phyloP scores from a whole-genome alignment of 345 rosid species.

The Citrus unshiu region DNA sequence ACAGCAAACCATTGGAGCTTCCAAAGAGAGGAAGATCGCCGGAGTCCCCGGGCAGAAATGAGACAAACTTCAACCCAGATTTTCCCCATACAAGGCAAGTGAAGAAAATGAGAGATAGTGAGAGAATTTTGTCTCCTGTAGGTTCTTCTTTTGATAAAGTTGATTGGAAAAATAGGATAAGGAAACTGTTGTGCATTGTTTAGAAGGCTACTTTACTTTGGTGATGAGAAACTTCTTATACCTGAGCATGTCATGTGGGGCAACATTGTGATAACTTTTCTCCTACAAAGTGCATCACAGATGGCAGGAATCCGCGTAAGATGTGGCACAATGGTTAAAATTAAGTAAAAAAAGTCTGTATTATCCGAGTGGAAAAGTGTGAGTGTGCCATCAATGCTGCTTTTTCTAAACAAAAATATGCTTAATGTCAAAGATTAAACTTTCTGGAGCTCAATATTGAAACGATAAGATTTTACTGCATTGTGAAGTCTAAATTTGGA shows the following conservation, averaged over 20 bases:
- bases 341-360: not conserved
- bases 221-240: not conserved
- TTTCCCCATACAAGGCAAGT: constrained; percentile 51
- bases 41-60: constrained; percentile 77
- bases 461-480: not conserved
- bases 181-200: constrained; percentile 2
- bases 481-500: not conserved
- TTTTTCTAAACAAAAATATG: not conserved
- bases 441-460: not conserved
- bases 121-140: not conserved
- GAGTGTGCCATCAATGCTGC: not conserved
- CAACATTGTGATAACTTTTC: constrained; percentile 17
- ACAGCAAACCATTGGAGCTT: constrained; percentile 94
- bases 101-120: constrained; percentile 6
- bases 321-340: constrained; percentile 2
- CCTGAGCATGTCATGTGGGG: constrained; percentile 7
- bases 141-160: constrained; percentile 19
- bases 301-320: constrained; percentile 22
- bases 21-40: constrained; percentile 58
- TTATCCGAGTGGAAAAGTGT: not conserved
- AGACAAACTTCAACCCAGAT: constrained; percentile 63
- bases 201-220: constrained; percentile 28
- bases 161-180: not conserved
- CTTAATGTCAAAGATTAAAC: not conserved
- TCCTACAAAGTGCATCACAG: constrained; percentile 23